phyloP scores from a whole-genome alignment of 2,329 filamentous ascomycete genomes.

The Scopulariopsis brevicaulis region DNA sequence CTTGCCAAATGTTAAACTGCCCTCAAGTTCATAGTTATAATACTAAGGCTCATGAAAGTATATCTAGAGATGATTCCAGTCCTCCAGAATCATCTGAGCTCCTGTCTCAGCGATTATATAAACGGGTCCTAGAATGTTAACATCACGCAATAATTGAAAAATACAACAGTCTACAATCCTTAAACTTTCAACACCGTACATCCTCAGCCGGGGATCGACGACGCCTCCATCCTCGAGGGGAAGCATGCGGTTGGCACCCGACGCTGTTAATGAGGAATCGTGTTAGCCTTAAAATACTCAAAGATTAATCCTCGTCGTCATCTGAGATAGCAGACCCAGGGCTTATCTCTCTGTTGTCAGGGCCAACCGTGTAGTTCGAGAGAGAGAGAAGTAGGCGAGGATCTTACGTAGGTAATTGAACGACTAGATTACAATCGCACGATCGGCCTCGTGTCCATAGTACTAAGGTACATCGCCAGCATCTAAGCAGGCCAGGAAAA shows the following conservation, averaged over 20 bases:
- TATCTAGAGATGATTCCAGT: constrained; percentile 4
- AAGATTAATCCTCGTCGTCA: constrained; percentile 14
- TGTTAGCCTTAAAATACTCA: constrained; percentile 16
- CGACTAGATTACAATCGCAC: constrained; percentile 17
- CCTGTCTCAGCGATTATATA: constrained; percentile 40
- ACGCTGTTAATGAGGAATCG: constrained; percentile 24
- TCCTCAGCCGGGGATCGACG: constrained; percentile 27
- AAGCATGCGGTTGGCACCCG: constrained; percentile 33
- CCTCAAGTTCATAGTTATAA: too few species aligned
- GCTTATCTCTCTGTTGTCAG: constrained; percentile 13
- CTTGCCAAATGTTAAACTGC: too few species aligned
- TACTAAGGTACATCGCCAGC: constrained; percentile 7
- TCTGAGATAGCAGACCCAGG: constrained; percentile 10
- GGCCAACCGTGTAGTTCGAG: constrained; percentile 12
- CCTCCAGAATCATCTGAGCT: constrained; percentile 13
- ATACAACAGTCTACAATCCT: constrained; percentile 37
- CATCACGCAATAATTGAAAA: constrained; percentile 33
- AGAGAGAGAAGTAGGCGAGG: constrained; percentile 13
- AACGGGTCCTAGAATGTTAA: constrained; percentile 35
- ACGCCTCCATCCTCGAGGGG: constrained; percentile 31
- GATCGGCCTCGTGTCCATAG: constrained; percentile 14
- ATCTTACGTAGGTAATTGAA: constrained; percentile 19
- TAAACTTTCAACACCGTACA: constrained; percentile 34
- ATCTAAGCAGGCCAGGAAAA: neutral
- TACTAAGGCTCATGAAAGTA: neutral